These are phyloP conservation scores for Lipomyces starkeyi DNA, from an alignment of 805 yeast species.

Conservation along the genomic window DNA sequence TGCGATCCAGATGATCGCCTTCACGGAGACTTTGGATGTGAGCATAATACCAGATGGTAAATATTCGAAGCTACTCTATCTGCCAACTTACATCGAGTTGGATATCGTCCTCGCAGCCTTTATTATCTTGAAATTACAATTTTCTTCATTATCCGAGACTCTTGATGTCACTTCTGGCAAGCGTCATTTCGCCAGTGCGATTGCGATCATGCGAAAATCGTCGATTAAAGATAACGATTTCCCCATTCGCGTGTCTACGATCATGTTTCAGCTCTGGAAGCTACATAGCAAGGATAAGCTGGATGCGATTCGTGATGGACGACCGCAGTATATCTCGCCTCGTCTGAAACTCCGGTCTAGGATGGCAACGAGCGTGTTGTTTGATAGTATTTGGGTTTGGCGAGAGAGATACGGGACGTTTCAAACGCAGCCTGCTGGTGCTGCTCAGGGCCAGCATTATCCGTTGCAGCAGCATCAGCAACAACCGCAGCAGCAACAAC, in stretches of 20 bases:
- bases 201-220: conserved; percentile 72
- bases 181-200: conserved; percentile 62
- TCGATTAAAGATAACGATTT: conserved; percentile 90
- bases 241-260: conserved; percentile 90
- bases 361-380: conserved; percentile 90
- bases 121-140: conserved; percentile 77
- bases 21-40: conserved; percentile 63
- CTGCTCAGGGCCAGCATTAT: conserved; percentile 27
- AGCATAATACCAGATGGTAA: conserved; percentile 64
- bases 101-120: conserved; percentile 91
- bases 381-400: conserved; percentile 84
- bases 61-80: conserved; percentile 69
- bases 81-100: conserved; percentile 79
- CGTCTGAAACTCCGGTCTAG: conserved; percentile 64
- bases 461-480: conserved; percentile 22
- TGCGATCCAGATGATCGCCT: conserved; percentile 53
- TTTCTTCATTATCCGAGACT: conserved; percentile 70
- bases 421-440: conserved; percentile 29
- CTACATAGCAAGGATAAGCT: conserved; percentile 56
- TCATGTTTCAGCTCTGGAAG: conserved; percentile 94
- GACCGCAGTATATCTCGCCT: conserved; percentile 38
- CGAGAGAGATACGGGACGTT: conserved; percentile 76
- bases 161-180: conserved; percentile 49
- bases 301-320: conserved; percentile 28
- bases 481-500: conserved; percentile 23